These are phyloP conservation scores for Fusarium succisae DNA, from an alignment of 2,329 filamentous ascomycete genomes.

Conservation along the genomic window DNA sequence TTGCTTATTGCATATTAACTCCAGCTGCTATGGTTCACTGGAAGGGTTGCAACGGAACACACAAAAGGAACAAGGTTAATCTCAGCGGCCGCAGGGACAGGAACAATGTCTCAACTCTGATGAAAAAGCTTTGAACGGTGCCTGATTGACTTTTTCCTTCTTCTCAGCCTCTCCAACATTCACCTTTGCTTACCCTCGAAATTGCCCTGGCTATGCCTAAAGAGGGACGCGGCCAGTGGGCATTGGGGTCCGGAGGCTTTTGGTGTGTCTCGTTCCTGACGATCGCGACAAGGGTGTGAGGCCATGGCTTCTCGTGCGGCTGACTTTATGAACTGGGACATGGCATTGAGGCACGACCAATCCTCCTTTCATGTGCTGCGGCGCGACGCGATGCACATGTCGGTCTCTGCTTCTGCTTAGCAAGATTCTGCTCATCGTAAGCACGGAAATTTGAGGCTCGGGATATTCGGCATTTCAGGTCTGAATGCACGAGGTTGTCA, in stretches of 20 bases:
- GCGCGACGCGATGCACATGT: constrained; percentile 17
- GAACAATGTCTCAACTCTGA: constrained; percentile 6
- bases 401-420: constrained; percentile 17
- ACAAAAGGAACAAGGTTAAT: background rate
- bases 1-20: constrained; percentile 10
- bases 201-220: constrained; percentile 18
- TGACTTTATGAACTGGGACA: constrained; percentile 16
- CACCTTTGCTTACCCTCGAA: background rate
- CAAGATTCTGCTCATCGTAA: background rate
- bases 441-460: background rate
- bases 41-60: constrained; percentile 7
- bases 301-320: constrained; percentile 10
- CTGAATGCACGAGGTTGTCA: background rate
- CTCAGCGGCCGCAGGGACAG: background rate
- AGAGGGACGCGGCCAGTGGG: constrained; percentile 17
- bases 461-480: constrained; percentile 9
- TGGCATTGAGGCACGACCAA: background rate
- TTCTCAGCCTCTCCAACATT: background rate
- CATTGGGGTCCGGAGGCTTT: constrained; percentile 10
- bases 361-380: background rate
- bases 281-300: constrained; percentile 39
- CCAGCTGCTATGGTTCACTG: constrained; percentile 5
- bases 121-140: constrained; percentile 3
- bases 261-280: constrained; percentile 42
- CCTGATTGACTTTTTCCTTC: constrained; percentile 8